phyloP scores from a whole-genome alignment of 768 basidiomycete genomes.

The Boletales sp. region DNA sequence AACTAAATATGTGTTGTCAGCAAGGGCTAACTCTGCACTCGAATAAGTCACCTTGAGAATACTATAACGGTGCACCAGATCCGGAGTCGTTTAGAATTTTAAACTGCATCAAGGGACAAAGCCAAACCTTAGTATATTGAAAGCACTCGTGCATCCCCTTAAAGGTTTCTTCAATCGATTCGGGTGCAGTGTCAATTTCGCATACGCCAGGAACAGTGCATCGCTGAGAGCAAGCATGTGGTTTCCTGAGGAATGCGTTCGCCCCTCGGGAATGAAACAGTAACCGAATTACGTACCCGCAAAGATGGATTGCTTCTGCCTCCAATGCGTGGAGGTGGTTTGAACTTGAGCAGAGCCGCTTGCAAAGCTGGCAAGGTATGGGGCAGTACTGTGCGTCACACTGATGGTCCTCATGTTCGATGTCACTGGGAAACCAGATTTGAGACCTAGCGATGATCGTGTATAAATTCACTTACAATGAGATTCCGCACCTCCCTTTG shows the following conservation, averaged over 20 bases:
- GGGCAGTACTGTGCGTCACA: slow-evolving; percentile 54
- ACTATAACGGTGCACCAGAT: slow-evolving; percentile 31
- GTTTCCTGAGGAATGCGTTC: slow-evolving; percentile 26
- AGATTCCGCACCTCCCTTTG: slow-evolving; percentile 38
- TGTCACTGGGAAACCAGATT: slow-evolving; percentile 35
- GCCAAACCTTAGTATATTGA: slow-evolving; percentile 55
- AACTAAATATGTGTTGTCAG: slow-evolving; percentile 26
- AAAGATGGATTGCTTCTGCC: slow-evolving; percentile 44
- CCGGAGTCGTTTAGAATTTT: not conserved
- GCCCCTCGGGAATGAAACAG: slow-evolving; percentile 4
- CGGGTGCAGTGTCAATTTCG: slow-evolving; percentile 53
- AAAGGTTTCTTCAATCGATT: slow-evolving; percentile 58
- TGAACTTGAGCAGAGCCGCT: slow-evolving; percentile 41
- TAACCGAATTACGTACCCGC: slow-evolving; percentile 41
- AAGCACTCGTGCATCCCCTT: slow-evolving; percentile 57
- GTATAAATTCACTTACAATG: slow-evolving; percentile 32
- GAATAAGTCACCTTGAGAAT: slow-evolving; percentile 43
- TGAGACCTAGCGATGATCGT: not conserved
- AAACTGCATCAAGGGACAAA: not conserved
- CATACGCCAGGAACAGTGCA: slow-evolving; percentile 52
- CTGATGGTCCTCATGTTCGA: slow-evolving; percentile 43
- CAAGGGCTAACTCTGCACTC: not conserved
- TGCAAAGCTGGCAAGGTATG: slow-evolving; percentile 51
- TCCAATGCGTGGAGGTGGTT: slow-evolving; percentile 54
- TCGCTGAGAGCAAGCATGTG: slow-evolving; percentile 44